Evolutionary conservation across 345 rosid genomes (phyloP).

Genomic region (Camelina sativa): DNA sequence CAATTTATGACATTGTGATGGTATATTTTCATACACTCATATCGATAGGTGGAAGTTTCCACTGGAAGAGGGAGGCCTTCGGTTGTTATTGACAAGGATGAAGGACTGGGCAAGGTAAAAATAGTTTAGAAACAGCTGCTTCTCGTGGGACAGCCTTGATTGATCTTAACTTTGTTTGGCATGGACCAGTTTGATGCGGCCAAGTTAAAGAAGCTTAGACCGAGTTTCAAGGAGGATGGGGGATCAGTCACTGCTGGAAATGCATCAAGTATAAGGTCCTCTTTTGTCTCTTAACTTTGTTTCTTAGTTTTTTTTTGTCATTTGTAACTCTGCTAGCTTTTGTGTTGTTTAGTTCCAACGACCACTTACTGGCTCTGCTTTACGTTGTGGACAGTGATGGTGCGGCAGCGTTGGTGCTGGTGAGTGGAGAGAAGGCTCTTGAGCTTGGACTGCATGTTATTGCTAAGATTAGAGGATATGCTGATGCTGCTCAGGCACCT

Average conservation of each 20-base stretch:
- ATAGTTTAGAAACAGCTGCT: not conserved
- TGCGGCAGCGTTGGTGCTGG: conserved; percentile 93
- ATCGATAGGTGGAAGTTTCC: conserved; percentile 78
- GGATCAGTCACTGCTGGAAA: conserved; percentile 97
- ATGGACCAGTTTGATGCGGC: conserved; percentile 71
- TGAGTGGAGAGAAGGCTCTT: conserved; percentile 83
- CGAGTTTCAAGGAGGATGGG: conserved; percentile 84
- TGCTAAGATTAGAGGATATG: conserved; percentile 82
- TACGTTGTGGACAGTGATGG: conserved; percentile 72
- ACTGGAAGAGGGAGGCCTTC: conserved; percentile 79
- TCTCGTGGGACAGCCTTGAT: conserved; percentile 1
- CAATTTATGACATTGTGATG: conserved; percentile 21
- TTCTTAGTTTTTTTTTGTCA: not conserved
- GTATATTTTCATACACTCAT: conserved; percentile 28
- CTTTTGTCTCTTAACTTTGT: conserved; percentile 16
- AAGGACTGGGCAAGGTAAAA: conserved; percentile 80
- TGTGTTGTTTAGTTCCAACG: conserved; percentile 11
- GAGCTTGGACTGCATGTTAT: conserved; percentile 82
- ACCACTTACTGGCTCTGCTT: conserved; percentile 15
- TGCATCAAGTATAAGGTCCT: conserved; percentile 93
- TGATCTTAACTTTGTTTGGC: conserved; percentile 18
- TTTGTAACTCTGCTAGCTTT: conserved; percentile 9
- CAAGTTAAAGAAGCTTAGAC: conserved; percentile 81
- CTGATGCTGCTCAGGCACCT: conserved; percentile 99
- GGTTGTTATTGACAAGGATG: conserved; percentile 72